Percentiles rank a stretch among this genome's conserved stretches.
These are phyloP conservation scores for Acacia pycnantha DNA, from an alignment of 331 rosid genomes.

Conservation along the genomic window DNA sequence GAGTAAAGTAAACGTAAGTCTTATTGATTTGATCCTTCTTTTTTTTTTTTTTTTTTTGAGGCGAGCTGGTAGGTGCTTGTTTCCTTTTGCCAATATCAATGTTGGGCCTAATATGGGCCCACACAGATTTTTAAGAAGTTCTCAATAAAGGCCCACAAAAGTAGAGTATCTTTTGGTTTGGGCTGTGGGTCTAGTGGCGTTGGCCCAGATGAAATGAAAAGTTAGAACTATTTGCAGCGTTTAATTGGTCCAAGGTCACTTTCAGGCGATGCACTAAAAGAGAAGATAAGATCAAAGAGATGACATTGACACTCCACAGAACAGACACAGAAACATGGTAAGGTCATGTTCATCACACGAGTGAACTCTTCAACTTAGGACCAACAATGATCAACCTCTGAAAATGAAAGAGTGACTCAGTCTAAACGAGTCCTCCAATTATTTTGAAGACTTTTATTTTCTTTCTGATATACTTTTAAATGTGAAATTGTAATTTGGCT, in stretches of 20 bases:
- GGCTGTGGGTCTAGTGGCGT: neutral
- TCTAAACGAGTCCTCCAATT: neutral
- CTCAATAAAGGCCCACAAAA: neutral
- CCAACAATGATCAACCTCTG: neutral
- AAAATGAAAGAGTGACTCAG: neutral
- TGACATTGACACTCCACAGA: neutral
- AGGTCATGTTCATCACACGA: neutral
- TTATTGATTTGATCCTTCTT: neutral
- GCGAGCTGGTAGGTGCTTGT: neutral
- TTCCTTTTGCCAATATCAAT: too few species aligned
- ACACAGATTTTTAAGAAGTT: neutral
- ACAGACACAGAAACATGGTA: neutral
- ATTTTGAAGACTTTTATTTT: neutral
- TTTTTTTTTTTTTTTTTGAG: neutral
- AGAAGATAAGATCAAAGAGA: neutral
- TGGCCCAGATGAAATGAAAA: neutral
- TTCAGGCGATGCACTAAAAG: neutral
- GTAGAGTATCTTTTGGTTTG: neutral
- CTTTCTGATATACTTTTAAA: neutral
- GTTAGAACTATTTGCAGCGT: neutral
- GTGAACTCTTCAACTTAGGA: neutral
- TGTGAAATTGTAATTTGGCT: neutral
- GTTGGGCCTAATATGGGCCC: neutral
- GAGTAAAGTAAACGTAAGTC: neutral
- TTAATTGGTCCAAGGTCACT: neutral